Percentiles rank a stretch among this genome's conserved stretches.
phyloP scores from a whole-genome alignment of 352 stramenopile genomes.

The Phytopythium mirpurense region DNA sequence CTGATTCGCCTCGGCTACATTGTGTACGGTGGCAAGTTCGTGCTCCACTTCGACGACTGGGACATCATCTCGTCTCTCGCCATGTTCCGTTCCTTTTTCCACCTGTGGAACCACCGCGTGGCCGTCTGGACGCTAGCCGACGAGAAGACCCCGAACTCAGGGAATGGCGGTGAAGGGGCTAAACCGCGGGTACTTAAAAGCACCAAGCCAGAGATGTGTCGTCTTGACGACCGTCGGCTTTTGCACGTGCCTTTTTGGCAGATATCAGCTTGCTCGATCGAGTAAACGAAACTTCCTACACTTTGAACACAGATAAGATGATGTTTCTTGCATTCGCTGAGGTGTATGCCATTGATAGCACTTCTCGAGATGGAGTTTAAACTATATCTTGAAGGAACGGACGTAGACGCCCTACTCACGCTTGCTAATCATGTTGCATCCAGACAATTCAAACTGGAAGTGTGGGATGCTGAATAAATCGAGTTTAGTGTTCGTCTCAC shows the following conservation, averaged over 20 bases:
- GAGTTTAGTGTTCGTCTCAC: too few relatives aligned
- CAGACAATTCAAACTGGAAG: too few relatives aligned
- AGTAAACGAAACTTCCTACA: background rate
- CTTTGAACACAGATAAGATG: too few relatives aligned
- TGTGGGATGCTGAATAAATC: too few relatives aligned
- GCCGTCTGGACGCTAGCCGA: constrained; percentile 1
- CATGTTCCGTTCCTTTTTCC: constrained; percentile 1
- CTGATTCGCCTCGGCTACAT: constrained; percentile 16
- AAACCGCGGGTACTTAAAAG: background rate
- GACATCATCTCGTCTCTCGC: constrained; percentile 4
- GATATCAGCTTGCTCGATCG: background rate
- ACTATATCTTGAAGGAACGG: too few relatives aligned
- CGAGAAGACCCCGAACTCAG: background rate
- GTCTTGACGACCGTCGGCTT: constrained; percentile 8
- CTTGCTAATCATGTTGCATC: too few relatives aligned
- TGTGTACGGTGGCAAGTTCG: constrained; percentile 7
- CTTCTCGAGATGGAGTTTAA: too few relatives aligned
- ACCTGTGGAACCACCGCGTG: constrained; percentile 11
- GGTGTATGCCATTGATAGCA: too few relatives aligned
- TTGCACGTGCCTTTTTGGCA: constrained; percentile 4
- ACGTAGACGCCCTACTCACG: too few relatives aligned
- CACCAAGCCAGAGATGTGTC: constrained; percentile 2
- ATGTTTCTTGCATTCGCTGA: too few relatives aligned
- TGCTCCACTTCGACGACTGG: constrained; percentile 14
- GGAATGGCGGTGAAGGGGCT: background rate